Conservation (phyloP, 2,329 filamentous ascomycete genomes). For the Beauveria sp. region DNA sequence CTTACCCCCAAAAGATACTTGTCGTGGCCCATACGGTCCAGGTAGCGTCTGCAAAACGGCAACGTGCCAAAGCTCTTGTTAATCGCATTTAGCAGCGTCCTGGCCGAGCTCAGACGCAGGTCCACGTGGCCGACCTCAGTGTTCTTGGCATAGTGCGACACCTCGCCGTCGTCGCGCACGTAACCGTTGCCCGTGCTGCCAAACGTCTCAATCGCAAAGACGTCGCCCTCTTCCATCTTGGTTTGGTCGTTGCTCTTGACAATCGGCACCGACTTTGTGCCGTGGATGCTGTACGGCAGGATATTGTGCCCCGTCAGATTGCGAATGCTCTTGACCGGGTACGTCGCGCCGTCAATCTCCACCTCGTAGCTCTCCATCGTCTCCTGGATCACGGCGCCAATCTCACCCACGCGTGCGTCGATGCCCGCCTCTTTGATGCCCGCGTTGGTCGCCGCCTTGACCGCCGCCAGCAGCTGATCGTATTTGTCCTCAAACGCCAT, state of each 20-base stretch:
- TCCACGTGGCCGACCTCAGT: slow-evolving; percentile 67
- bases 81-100: slow-evolving; percentile 78
- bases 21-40: slow-evolving; percentile 88
- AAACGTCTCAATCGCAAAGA: slow-evolving; percentile 94
- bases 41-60: slow-evolving; percentile 82
- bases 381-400: slow-evolving; percentile 78
- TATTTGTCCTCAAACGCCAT: slow-evolving; percentile 68
- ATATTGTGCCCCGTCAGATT: slow-evolving; percentile 90
- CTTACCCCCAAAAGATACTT: slow-evolving; percentile 85
- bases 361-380: slow-evolving; percentile 91
- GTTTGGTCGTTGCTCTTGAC: slow-evolving; percentile 82
- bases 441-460: slow-evolving; percentile 73
- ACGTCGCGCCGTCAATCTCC: slow-evolving; percentile 69
- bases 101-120: slow-evolving; percentile 72
- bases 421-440: slow-evolving; percentile 82
- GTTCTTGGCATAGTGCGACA: slow-evolving; percentile 78
- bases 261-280: slow-evolving; percentile 87
- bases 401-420: slow-evolving; percentile 80
- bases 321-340: slow-evolving; percentile 76
- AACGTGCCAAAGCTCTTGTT: slow-evolving; percentile 95
- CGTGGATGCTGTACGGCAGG: slow-evolving; percentile 81
- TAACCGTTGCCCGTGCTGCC: slow-evolving; percentile 87
- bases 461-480: slow-evolving; percentile 65
- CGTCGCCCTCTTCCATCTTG: slow-evolving; percentile 96
- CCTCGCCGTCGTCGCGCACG: slow-evolving; percentile 81